phyloP scores from a whole-genome alignment of 352 stramenopile genomes.

The Phytophthora fragariae region DNA sequence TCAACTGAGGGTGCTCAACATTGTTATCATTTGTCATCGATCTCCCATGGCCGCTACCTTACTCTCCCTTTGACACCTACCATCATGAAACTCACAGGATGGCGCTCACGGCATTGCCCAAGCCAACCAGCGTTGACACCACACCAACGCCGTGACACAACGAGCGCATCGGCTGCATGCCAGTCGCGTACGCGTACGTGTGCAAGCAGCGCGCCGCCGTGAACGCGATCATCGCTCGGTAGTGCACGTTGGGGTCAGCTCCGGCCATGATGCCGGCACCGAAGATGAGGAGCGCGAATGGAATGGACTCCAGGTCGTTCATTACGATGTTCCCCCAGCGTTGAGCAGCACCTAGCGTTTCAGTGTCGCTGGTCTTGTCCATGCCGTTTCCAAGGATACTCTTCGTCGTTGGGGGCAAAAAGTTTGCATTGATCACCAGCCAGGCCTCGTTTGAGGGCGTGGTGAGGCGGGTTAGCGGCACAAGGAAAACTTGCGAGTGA shows the following conservation, averaged over 20 bases:
- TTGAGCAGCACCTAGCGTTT: slow-evolving; percentile 38
- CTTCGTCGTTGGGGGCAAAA: too few species aligned
- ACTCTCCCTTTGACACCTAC: background rate
- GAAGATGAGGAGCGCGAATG: slow-evolving; percentile 61
- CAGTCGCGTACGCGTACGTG: slow-evolving; percentile 49
- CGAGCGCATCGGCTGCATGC: slow-evolving; percentile 49
- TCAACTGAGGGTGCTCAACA: too few species aligned
- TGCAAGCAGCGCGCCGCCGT: slow-evolving; percentile 46
- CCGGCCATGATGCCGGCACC: slow-evolving; percentile 51
- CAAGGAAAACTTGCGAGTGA: too few species aligned
- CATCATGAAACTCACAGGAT: slow-evolving; percentile 27
- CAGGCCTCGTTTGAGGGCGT: too few species aligned
- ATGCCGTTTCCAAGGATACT: too few species aligned
- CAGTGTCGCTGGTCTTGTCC: slow-evolving; percentile 37
- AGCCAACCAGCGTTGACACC: slow-evolving; percentile 27
- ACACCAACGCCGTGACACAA: slow-evolving; percentile 36
- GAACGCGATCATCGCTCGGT: slow-evolving; percentile 44
- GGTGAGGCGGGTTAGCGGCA: too few species aligned
- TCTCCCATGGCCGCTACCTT: background rate
- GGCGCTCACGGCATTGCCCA: slow-evolving; percentile 32
- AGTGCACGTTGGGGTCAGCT: slow-evolving; percentile 47
- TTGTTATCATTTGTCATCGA: too few species aligned
- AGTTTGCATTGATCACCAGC: too few species aligned
- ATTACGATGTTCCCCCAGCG: slow-evolving; percentile 63
- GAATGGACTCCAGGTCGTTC: slow-evolving; percentile 76